phyloP scores from a whole-genome alignment of 352 stramenopile genomes.

The Pythium monospermum region DNA sequence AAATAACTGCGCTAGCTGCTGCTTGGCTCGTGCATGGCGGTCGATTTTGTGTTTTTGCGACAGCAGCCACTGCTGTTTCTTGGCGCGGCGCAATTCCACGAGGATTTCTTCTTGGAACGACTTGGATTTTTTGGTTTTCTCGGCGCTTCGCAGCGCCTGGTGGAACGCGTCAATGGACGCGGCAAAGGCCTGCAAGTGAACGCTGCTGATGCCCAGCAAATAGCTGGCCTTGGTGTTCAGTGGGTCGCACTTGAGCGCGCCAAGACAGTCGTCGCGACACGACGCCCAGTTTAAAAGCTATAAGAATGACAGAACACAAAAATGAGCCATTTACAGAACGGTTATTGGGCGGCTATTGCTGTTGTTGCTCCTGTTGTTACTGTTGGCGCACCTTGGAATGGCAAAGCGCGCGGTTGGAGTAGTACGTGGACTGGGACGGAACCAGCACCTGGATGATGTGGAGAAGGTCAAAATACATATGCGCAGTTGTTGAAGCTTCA shows the following conservation, averaged over 20 bases:
- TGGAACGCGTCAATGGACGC: slow-evolving; percentile 46
- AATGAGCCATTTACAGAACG: not conserved
- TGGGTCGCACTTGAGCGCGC: slow-evolving; percentile 46
- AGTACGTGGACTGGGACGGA: slow-evolving; percentile 58
- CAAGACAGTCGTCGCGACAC: slow-evolving; percentile 59
- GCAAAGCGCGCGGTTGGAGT: slow-evolving; percentile 76
- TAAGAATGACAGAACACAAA: not conserved
- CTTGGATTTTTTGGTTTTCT: slow-evolving; percentile 54
- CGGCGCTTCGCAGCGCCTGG: slow-evolving; percentile 39
- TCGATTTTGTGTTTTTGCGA: slow-evolving; percentile 29
- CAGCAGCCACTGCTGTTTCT: slow-evolving; percentile 64
- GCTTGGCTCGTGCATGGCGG: slow-evolving; percentile 39
- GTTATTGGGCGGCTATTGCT: not conserved
- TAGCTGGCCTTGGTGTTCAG: slow-evolving; percentile 78
- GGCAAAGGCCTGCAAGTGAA: slow-evolving; percentile 43
- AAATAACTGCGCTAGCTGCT: slow-evolving; percentile 33
- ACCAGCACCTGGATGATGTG: slow-evolving; percentile 36
- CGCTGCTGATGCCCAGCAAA: slow-evolving; percentile 57
- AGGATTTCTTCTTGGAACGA: slow-evolving; percentile 57
- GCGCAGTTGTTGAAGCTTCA: not conserved
- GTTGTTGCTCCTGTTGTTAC: not conserved
- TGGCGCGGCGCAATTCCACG: slow-evolving; percentile 46
- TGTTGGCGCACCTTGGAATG: slow-evolving; percentile 44
- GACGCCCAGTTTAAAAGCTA: slow-evolving; percentile 55
- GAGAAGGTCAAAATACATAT: not conserved